These are phyloP conservation scores for Candida nitratophila DNA, from an alignment of 805 yeast genomes.

Conservation along the genomic window DNA sequence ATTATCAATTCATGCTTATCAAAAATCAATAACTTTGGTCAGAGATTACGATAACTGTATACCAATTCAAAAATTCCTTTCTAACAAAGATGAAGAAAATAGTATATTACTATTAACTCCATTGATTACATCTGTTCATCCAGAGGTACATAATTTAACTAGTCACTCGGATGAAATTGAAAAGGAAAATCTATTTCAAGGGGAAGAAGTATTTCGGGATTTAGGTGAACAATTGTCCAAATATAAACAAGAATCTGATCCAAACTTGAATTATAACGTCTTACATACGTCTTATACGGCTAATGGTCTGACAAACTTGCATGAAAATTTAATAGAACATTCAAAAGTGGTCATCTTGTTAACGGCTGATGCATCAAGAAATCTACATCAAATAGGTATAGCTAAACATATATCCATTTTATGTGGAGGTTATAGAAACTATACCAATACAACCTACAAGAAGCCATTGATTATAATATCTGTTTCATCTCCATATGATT, in stretches of 20 bases:
- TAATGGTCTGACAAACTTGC: slow-evolving; percentile 46
- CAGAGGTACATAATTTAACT: slow-evolving; percentile 10
- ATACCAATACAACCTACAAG: slow-evolving; percentile 25
- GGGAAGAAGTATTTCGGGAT: slow-evolving; percentile 46
- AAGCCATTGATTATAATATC: slow-evolving; percentile 55
- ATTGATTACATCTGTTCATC: slow-evolving; percentile 26
- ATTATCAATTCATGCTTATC: slow-evolving; percentile 40
- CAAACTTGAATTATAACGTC: slow-evolving; percentile 35
- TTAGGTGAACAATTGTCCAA: slow-evolving; percentile 41
- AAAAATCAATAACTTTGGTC: slow-evolving; percentile 43
- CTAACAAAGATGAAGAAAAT: slow-evolving; percentile 16
- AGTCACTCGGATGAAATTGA: slow-evolving; percentile 1
- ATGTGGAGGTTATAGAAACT: slow-evolving; percentile 35
- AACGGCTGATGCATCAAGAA: slow-evolving; percentile 52
- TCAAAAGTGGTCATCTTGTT: slow-evolving; percentile 45
- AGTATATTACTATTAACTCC: slow-evolving; percentile 27
- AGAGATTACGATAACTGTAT: slow-evolving; percentile 44
- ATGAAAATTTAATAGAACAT: slow-evolving; percentile 45
- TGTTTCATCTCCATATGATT: slow-evolving; percentile 57
- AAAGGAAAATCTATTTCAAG: slow-evolving; percentile 16
- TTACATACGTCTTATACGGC: slow-evolving; percentile 54
- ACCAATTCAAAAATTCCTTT: slow-evolving; percentile 39
- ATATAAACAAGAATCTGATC: slow-evolving; percentile 18
- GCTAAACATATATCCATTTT: slow-evolving; percentile 50
- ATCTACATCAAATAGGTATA: slow-evolving; percentile 55